phyloP scores from a whole-genome alignment of 1,284 basidiomycete species.

The Cutaneotrichosporon cavernicola region DNA sequence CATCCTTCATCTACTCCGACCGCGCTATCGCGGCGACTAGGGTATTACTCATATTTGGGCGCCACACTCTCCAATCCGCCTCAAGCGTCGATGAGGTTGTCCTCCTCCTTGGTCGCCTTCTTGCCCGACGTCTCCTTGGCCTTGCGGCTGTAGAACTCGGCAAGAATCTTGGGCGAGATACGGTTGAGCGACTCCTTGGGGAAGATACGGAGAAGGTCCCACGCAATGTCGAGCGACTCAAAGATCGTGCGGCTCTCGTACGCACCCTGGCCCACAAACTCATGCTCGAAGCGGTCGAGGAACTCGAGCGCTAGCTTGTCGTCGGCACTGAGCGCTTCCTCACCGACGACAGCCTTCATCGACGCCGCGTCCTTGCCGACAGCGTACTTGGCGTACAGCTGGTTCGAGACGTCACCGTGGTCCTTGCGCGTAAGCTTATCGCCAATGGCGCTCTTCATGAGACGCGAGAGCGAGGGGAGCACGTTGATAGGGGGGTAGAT shows the following conservation, averaged over 20 bases:
- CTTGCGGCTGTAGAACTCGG: slow-evolving; percentile 32
- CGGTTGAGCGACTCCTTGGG: slow-evolving; percentile 98
- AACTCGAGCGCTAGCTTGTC: slow-evolving; percentile 70
- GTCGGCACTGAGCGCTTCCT: slow-evolving; percentile 81
- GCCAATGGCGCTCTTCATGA: slow-evolving; percentile 99
- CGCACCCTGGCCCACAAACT: slow-evolving; percentile 91
- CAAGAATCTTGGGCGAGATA: slow-evolving; percentile 68
- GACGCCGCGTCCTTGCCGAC: slow-evolving; percentile 95
- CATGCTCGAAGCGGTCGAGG: slow-evolving; percentile 88
- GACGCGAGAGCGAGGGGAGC: slow-evolving; percentile 92
- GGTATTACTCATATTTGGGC: slow-evolving; percentile 1
- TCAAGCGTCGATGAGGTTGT: slow-evolving; percentile 25
- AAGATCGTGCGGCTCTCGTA: slow-evolving; percentile 97
- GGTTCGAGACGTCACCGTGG: slow-evolving; percentile 98
- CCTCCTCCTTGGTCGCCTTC: slow-evolving; percentile 6
- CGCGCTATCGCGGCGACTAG: not conserved
- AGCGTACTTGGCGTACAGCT: slow-evolving; percentile 96
- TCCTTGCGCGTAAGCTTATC: slow-evolving; percentile 96
- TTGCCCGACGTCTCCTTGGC: slow-evolving; percentile 21
- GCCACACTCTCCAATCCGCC: not conserved
- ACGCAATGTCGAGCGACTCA: slow-evolving; percentile 95
- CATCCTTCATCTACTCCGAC: slow-evolving; percentile 5
- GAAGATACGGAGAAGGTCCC: slow-evolving; percentile 96
- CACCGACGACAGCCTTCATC: slow-evolving; percentile 99
- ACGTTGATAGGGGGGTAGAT: slow-evolving; percentile 99